Percentiles rank a stretch among this genome's conserved stretches.
Evolutionary conservation across 2,329 filamentous ascomycete genomes (phyloP).

Genomic region (Fusarium pseudoanthophilum): DNA sequence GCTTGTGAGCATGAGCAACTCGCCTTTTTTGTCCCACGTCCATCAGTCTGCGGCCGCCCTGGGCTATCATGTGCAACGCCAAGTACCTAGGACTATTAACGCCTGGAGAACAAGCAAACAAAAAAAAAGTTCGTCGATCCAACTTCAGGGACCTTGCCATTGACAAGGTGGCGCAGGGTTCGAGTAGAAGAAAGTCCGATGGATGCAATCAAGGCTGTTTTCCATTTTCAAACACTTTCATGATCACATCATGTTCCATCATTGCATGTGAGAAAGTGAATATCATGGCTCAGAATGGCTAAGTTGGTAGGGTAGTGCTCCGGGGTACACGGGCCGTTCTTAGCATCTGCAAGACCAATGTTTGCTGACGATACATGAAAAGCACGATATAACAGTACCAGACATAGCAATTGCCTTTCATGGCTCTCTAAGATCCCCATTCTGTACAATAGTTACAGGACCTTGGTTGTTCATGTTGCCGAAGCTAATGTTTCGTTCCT

Average conservation of each 20-base stretch:
- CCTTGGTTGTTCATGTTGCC: slow-evolving; percentile 1
- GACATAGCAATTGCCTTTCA: slow-evolving; percentile 8
- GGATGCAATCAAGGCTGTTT: slow-evolving; percentile 1
- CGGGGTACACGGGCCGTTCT: slow-evolving; percentile 24
- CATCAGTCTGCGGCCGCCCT: slow-evolving; percentile 24
- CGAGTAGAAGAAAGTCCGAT: slow-evolving; percentile 8
- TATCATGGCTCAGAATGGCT: slow-evolving; percentile 21
- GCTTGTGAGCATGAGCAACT: slow-evolving; percentile 21
- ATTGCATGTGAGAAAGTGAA: slow-evolving; percentile 14
- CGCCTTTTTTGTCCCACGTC: slow-evolving; percentile 30
- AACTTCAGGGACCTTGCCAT: slow-evolving; percentile 28
- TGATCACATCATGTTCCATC: slow-evolving; percentile 38
- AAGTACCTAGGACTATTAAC: background rate
- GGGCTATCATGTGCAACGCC: slow-evolving; percentile 27
- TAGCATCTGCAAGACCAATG: slow-evolving; percentile 19
- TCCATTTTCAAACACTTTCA: slow-evolving; percentile 9
- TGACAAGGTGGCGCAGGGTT: slow-evolving; percentile 26
- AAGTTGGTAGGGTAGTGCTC: slow-evolving; percentile 20
- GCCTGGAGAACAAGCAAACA: background rate
- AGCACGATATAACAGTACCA: slow-evolving; percentile 5
- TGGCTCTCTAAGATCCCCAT: background rate
- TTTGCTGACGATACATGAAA: slow-evolving; percentile 1
- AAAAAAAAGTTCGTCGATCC: background rate
- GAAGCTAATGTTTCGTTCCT: slow-evolving; percentile 18
- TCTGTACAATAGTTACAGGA: background rate